Conservation (phyloP, 371 early-diverging fungal genomes). For the Saksenaea oblongispora region DNA sequence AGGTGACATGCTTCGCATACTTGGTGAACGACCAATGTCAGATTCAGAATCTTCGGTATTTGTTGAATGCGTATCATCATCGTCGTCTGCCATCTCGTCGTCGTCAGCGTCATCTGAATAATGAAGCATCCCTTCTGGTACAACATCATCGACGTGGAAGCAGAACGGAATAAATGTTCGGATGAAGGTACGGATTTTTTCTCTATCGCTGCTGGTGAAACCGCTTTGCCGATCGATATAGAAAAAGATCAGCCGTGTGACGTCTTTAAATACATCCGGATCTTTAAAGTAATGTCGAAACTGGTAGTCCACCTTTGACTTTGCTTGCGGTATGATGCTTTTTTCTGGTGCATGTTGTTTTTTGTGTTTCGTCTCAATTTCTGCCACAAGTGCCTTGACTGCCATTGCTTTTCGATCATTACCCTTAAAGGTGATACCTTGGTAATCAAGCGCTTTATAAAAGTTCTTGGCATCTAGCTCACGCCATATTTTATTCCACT, state of each 20-base stretch:
- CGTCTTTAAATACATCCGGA: slow-evolving; percentile 62
- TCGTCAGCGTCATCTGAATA: slow-evolving; percentile 36
- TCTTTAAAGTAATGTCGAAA: slow-evolving; percentile 66
- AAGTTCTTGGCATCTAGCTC: slow-evolving; percentile 93
- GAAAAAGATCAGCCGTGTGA: slow-evolving; percentile 60
- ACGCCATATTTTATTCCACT: slow-evolving; percentile 96
- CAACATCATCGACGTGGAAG: slow-evolving; percentile 59
- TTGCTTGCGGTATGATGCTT: slow-evolving; percentile 24
- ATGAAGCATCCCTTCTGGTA: slow-evolving; percentile 30
- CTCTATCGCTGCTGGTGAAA: slow-evolving; percentile 65
- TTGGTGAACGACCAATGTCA: slow-evolving; percentile 31
- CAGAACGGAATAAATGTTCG: slow-evolving; percentile 72
- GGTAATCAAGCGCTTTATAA: slow-evolving; percentile 96
- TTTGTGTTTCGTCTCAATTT: slow-evolving; percentile 72
- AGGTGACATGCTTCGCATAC: slow-evolving; percentile 28
- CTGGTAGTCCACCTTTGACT: slow-evolving; percentile 54
- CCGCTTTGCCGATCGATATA: slow-evolving; percentile 54
- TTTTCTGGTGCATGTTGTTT: slow-evolving; percentile 40
- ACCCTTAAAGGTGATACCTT: slow-evolving; percentile 86
- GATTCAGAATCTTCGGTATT: slow-evolving; percentile 43
- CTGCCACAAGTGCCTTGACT: slow-evolving; percentile 75
- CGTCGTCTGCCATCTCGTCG: slow-evolving; percentile 36
- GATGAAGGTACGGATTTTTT: slow-evolving; percentile 76
- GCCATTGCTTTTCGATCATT: slow-evolving; percentile 86
- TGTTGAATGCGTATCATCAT: slow-evolving; percentile 36